These are phyloP conservation scores for Glycine tomentella DNA, from an alignment of 306 rosid species.

Conservation along the genomic window DNA sequence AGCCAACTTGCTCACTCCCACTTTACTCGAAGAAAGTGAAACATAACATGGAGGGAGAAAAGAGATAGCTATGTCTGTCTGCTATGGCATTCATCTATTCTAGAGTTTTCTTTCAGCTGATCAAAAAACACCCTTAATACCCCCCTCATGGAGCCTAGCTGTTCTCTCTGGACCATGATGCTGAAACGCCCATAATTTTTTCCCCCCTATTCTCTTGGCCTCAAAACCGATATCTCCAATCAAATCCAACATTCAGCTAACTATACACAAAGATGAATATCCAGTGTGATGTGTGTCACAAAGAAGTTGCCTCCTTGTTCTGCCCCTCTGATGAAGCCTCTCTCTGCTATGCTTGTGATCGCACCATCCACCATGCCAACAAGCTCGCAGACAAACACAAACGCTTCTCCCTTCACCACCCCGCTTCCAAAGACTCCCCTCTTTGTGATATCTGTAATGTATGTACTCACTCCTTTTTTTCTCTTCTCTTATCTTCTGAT, in stretches of 20 bases:
- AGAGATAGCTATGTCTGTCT: conserved; percentile 18
- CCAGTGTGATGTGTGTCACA: conserved; percentile 76
- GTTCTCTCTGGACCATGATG: too few relatives aligned
- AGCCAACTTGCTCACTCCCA: conserved; percentile 48
- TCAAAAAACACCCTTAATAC: too few relatives aligned
- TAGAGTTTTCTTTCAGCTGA: too few relatives aligned
- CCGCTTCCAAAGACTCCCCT: conserved; percentile 59
- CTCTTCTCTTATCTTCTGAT: background rate
- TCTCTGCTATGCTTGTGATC: conserved; percentile 76
- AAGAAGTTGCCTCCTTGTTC: conserved; percentile 66
- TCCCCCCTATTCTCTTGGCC: too few relatives aligned
- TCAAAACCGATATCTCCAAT: conserved; percentile 5
- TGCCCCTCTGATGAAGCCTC: conserved; percentile 91
- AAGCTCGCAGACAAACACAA: conserved; percentile 76
- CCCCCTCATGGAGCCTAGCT: too few relatives aligned
- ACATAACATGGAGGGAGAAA: background rate
- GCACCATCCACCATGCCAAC: conserved; percentile 75
- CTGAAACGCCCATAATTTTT: too few relatives aligned
- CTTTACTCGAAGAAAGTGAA: conserved; percentile 39
- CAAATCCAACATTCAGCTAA: background rate
- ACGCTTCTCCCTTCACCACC: conserved; percentile 68
- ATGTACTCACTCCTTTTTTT: conserved; percentile 24
- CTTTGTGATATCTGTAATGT: conserved; percentile 82
- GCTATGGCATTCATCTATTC: too few relatives aligned
- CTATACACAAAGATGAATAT: conserved; percentile 60